Percentiles rank a stretch among this genome's conserved stretches.
These are phyloP conservation scores for Penicillium sp. DNA, from an alignment of 2,329 filamentous ascomycete genomes.

Conservation along the genomic window DNA sequence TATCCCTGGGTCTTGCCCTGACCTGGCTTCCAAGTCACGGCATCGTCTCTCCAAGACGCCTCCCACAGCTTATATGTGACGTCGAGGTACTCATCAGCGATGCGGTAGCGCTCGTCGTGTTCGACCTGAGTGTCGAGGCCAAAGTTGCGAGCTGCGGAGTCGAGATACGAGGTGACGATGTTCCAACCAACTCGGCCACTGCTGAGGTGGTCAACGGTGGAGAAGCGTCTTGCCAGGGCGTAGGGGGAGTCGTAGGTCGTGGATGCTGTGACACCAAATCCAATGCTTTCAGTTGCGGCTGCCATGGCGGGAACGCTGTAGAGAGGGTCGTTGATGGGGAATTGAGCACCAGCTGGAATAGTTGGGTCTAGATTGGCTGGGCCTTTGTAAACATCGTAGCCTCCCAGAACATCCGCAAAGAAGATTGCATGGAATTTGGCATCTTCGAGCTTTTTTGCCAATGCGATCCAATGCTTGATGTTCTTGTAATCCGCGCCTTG, in stretches of 20 bases:
- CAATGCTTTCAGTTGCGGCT: slow-evolving; percentile 48
- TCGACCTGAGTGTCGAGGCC: slow-evolving; percentile 48
- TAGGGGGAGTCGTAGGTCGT: slow-evolving; percentile 59
- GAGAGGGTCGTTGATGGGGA: slow-evolving; percentile 47
- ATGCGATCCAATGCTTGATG: slow-evolving; percentile 49
- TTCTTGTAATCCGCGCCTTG: slow-evolving; percentile 43
- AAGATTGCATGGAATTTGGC: slow-evolving; percentile 55
- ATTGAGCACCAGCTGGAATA: slow-evolving; percentile 43
- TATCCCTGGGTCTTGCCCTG: slow-evolving; percentile 26
- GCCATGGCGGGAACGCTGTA: slow-evolving; percentile 50
- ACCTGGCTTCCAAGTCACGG: slow-evolving; percentile 30
- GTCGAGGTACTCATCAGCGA: slow-evolving; percentile 52
- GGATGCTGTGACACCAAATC: slow-evolving; percentile 56
- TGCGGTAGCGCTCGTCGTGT: slow-evolving; percentile 53
- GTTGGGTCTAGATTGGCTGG: slow-evolving; percentile 42
- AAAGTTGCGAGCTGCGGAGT: slow-evolving; percentile 51
- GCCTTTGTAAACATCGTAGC: slow-evolving; percentile 50
- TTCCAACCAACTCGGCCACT: slow-evolving; percentile 56
- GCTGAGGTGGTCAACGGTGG: slow-evolving; percentile 56
- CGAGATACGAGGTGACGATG: slow-evolving; percentile 52
- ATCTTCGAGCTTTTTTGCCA: slow-evolving; percentile 51
- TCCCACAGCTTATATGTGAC: slow-evolving; percentile 55
- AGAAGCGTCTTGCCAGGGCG: slow-evolving; percentile 56
- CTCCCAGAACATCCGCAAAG: slow-evolving; percentile 52
- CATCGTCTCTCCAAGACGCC: slow-evolving; percentile 51